Evolutionary conservation across 345 rosid species (phyloP).

Genomic region (Dovyalis caffra): DNA sequence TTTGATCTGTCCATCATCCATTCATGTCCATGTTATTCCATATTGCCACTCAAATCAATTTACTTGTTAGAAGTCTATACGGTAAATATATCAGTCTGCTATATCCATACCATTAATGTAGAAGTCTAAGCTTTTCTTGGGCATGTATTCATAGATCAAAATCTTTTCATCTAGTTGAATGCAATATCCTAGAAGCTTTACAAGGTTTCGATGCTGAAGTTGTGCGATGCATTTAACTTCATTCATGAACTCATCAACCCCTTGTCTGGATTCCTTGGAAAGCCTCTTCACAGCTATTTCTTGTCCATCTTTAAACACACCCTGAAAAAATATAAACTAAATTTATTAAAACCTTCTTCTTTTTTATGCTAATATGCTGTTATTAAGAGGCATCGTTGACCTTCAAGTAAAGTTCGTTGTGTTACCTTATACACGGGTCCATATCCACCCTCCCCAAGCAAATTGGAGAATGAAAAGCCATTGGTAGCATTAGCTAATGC

Average conservation of each 20-base stretch:
- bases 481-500: neutral
- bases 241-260: constrained; percentile 15
- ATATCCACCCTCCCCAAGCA: constrained; percentile 5
- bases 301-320: constrained; percentile 1
- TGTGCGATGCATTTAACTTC: constrained; percentile 17
- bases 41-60: neutral
- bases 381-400: neutral
- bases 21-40: neutral
- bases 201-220: constrained; percentile 26
- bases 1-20: neutral
- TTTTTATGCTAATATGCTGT: neutral
- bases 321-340: neutral
- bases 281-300: constrained; percentile 24
- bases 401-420: neutral
- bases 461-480: neutral
- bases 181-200: constrained; percentile 23
- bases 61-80: no score
- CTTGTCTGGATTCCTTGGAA: constrained; percentile 16
- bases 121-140: constrained; percentile 21
- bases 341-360: neutral
- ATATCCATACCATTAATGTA: constrained; percentile 6
- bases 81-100: neutral
- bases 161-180: constrained; percentile 14
- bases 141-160: constrained; percentile 20
- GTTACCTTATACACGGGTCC: constrained; percentile 8